Evolutionary conservation across 305 asterid species (phyloP).

Genomic region (Rubia balearica): DNA sequence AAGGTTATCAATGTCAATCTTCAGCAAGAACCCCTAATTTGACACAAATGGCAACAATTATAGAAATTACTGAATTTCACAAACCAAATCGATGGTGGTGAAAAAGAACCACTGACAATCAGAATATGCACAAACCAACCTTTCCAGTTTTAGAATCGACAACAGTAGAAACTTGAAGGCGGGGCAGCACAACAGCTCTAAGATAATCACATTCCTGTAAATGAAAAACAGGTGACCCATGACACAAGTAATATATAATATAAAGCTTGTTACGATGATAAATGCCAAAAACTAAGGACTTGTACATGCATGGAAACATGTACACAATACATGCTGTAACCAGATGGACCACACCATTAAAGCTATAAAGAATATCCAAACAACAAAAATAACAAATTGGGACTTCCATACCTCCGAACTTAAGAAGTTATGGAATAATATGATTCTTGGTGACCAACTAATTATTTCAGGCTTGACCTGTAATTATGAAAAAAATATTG

Average conservation of each 20-base stretch:
- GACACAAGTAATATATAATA: neutral
- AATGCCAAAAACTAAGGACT: neutral
- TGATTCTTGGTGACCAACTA: conserved; percentile 72
- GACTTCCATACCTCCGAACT: conserved; percentile 56
- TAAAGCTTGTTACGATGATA: neutral
- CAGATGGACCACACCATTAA: neutral
- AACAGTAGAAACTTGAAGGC: conserved; percentile 67
- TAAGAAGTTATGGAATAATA: conserved; percentile 62
- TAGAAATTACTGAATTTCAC: neutral
- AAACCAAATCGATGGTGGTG: neutral
- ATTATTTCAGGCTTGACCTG: conserved; percentile 82
- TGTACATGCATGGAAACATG: neutral
- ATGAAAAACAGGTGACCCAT: conserved; percentile 10
- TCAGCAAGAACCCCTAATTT: neutral
- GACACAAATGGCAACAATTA: neutral
- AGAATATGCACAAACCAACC: conserved; percentile 32
- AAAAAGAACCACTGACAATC: neutral
- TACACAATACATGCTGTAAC: neutral
- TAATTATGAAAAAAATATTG: neutral
- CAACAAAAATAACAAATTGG: neutral
- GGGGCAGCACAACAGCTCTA: conserved; percentile 63
- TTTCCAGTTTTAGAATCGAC: conserved; percentile 84
- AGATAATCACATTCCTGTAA: conserved; percentile 86
- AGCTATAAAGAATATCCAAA: neutral
- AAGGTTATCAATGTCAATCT: neutral